phyloP scores from a whole-genome alignment of 345 rosid species.

The Brassica carinata region DNA sequence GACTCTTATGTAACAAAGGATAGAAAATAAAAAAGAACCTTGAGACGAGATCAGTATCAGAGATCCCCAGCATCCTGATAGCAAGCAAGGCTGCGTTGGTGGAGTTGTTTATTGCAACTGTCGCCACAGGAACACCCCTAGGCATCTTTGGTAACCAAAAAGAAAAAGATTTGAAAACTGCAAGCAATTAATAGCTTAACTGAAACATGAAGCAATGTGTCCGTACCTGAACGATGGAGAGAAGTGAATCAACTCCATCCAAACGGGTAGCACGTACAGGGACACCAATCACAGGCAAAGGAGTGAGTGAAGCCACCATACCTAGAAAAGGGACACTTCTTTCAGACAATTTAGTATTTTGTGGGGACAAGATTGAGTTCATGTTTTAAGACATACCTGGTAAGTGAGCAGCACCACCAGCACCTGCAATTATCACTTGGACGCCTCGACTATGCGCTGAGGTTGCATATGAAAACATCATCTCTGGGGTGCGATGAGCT shows the following conservation, averaged over 20 bases:
- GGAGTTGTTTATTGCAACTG: not conserved
- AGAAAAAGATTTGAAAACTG: not conserved
- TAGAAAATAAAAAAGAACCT: not conserved
- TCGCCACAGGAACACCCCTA: not conserved
- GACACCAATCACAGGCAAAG: constrained; percentile 87
- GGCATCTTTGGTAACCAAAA: not conserved
- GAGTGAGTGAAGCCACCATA: constrained; percentile 95
- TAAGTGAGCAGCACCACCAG: constrained; percentile 98
- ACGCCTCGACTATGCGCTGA: constrained; percentile 70
- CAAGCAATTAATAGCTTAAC: not conserved
- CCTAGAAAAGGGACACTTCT: constrained; percentile 46
- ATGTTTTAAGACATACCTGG: constrained; percentile 59
- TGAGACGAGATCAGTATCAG: not conserved
- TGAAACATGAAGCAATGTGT: not conserved
- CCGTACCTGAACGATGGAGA: constrained; percentile 88
- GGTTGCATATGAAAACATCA: constrained; percentile 83
- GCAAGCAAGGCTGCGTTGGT: not conserved
- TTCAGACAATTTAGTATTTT: not conserved
- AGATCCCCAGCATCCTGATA: not conserved
- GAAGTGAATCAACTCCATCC: constrained; percentile 92
- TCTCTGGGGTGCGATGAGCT: constrained; percentile 89
- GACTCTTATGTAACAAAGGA: not conserved
- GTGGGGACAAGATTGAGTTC: constrained; percentile 2
- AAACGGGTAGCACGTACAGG: constrained; percentile 83
- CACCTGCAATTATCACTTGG: constrained; percentile 91